Evolutionary conservation across 78 protist genomes (phyloP), one percentile per base, ranked within the genome.

Genomic region (Dictyostelium capitatum): DNA sequence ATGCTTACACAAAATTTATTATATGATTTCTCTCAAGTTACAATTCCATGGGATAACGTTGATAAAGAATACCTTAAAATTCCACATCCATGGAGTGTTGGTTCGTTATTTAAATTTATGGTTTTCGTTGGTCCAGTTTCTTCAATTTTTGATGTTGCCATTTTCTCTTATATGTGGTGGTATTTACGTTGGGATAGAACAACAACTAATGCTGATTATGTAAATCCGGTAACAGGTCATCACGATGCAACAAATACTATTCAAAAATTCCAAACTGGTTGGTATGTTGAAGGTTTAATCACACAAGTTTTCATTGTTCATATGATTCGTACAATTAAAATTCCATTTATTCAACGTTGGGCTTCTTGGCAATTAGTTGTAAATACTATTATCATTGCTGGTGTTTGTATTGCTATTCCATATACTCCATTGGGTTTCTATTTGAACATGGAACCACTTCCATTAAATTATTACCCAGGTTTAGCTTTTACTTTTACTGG

Each of bases 11-110:
- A 87, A 64, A 87, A 87, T 51, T 73, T 87, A 6, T 41, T 87
- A 4, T 87, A 87, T 23, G 93, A 87, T 77, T 77, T 87, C 93
- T 87, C 93, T 14, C 93, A 87, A 64, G 50, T 87, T 41, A 77
- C 93, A 6, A 87, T 87, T n/a, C 93, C 93, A 20, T 87, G 93
- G 93, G 93, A 87, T 51, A 87, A 87, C n/a, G 93, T 87, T 79
- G 93, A 87, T 64, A 69, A 87, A 37, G 93, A 87, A 28, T 87
- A 57, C 84, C 78, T 87, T 2, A 43, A 28, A 14, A 64, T 50
- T n/a, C 93, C 93, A 51, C 93, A 87, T 78, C 93, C 93, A 87
- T 87, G 93, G 93, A 47, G 70, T 10, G 79, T 87, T 3, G 51
- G 28, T 20, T 46, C 67, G 32, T 50, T 87, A 14, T 87, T 87